Percentiles rank a stretch among this genome's conserved stretches.
phyloP scores from a whole-genome alignment of 2,329 filamentous ascomycete species.

The Ophiostoma piceae region DNA sequence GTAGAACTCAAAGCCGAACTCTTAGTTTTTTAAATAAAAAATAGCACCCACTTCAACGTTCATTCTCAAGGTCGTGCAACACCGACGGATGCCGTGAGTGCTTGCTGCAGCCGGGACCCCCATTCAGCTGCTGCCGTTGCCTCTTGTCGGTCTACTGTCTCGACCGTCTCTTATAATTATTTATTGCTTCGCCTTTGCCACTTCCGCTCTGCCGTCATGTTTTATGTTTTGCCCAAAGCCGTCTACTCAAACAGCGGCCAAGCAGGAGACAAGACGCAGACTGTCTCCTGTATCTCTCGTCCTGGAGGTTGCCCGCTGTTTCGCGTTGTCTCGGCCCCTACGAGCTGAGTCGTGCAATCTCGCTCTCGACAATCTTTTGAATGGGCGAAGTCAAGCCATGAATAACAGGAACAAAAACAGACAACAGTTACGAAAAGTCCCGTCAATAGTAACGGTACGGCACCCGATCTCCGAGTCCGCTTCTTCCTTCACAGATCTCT shows the following conservation, averaged over 20 bases:
- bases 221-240: neutral
- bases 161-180: neutral
- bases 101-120: neutral
- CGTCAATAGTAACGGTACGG: neutral
- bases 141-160: neutral
- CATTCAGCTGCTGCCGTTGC: neutral
- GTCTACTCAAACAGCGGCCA: slow-evolving; percentile 4
- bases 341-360: neutral
- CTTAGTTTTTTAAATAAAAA: no score
- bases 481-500: neutral
- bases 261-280: neutral
- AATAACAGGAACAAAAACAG: neutral
- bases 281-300: neutral
- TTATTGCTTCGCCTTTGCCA: neutral
- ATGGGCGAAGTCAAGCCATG: neutral
- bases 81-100: neutral
- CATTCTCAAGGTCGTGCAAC: neutral
- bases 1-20: neutral
- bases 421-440: neutral
- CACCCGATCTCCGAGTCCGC: neutral
- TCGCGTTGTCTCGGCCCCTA: slow-evolving; percentile 19
- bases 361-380: neutral
- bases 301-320: neutral
- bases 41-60: neutral
- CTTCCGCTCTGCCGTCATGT: neutral